Conservation (phyloP, 2,329 filamentous ascomycete species). For the Penicillium sclerotiorum region DNA sequence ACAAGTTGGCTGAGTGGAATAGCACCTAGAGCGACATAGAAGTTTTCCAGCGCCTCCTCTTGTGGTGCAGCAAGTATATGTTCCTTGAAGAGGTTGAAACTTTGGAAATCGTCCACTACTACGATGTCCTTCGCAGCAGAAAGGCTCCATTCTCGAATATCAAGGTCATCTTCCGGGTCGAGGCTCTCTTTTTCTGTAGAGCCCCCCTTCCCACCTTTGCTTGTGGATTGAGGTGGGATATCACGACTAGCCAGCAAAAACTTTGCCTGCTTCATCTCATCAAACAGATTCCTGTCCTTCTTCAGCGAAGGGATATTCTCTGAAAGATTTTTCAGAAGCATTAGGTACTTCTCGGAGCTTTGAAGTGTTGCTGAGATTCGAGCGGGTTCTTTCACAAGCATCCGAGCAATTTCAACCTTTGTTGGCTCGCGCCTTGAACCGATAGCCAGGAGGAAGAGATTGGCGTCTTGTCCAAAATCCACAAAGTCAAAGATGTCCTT, state of each 20-base stretch:
- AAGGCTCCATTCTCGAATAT: slow-evolving; percentile 78
- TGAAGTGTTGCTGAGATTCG: slow-evolving; percentile 79
- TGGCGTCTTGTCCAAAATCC: slow-evolving; percentile 85
- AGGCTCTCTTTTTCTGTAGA: slow-evolving; percentile 43
- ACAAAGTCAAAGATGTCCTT: slow-evolving; percentile 96
- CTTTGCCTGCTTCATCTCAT: slow-evolving; percentile 70
- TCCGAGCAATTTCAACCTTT: slow-evolving; percentile 77
- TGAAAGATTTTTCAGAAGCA: slow-evolving; percentile 77
- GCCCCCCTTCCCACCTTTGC: slow-evolving; percentile 18
- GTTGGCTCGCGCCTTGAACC: slow-evolving; percentile 92
- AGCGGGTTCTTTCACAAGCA: slow-evolving; percentile 82
- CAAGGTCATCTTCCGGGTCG: slow-evolving; percentile 62
- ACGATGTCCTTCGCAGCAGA: slow-evolving; percentile 72
- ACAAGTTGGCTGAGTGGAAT: slow-evolving; percentile 71
- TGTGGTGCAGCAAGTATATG: slow-evolving; percentile 83
- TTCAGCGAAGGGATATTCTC: slow-evolving; percentile 71
- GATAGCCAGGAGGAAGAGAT: slow-evolving; percentile 82
- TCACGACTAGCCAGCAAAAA: slow-evolving; percentile 87
- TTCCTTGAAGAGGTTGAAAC: slow-evolving; percentile 85
- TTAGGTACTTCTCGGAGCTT: slow-evolving; percentile 81
- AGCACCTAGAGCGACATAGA: slow-evolving; percentile 81
- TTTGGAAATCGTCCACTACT: slow-evolving; percentile 84
- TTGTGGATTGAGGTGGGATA: slow-evolving; percentile 46
- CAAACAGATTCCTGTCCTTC: slow-evolving; percentile 76
- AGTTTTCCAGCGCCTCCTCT: slow-evolving; percentile 81